Base-by-base conservation (phyloP, 1,284 basidiomycete genomes). In the Pisolithus thermaeus region DNA sequence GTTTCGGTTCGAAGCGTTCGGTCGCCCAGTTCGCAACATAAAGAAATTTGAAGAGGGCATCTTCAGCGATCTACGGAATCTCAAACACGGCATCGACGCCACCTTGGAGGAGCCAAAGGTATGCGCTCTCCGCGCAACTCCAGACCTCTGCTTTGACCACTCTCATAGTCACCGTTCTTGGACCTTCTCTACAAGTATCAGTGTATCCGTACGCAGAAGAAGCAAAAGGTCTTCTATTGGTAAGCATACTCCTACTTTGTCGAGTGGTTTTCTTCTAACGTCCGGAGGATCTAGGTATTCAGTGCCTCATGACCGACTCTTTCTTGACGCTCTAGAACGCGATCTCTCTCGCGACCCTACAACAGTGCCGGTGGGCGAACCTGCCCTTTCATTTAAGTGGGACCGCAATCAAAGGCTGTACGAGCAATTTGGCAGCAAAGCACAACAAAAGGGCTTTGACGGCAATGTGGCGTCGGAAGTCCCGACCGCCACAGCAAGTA, bases 151-250 rank as follows among this genome's bases (percentile, higher is more conserved):
- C 8, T 45, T 39, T 43, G 49, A 56, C 27, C 22, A 16, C 22
- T 41, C 41, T 39, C 32, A 46, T 12, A 92, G 90, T 90, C 87
- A n/a, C 85, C 85, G n/a, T 87, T 93, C 76, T 76, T 97, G 16
- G 92, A 96, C 63, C 77, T 94, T 32, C 73, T 97, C 14, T 96
- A 95, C 82, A 92, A 93, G 69, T 92, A 91, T 61, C 91, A 93
- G 63, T 94, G 92, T 67, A 95, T 97, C 57, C 83, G 92, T 40
- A 96, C 93, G 1, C 92, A 96, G 68, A 97, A 96, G 77, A 95
- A 95, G 73, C 92, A 94, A 73, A 92, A 93, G 66, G 90, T 90
- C 22, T 96, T 95, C 64, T 94, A 90, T 69, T 96, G 92, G 92
- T 90, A 61, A 49, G 83, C 73, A 11, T 4, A 20, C 9, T 37